These are phyloP conservation scores for Fusarium protoensiforme DNA, from an alignment of 2,329 filamentous ascomycete genomes.

Conservation along the genomic window DNA sequence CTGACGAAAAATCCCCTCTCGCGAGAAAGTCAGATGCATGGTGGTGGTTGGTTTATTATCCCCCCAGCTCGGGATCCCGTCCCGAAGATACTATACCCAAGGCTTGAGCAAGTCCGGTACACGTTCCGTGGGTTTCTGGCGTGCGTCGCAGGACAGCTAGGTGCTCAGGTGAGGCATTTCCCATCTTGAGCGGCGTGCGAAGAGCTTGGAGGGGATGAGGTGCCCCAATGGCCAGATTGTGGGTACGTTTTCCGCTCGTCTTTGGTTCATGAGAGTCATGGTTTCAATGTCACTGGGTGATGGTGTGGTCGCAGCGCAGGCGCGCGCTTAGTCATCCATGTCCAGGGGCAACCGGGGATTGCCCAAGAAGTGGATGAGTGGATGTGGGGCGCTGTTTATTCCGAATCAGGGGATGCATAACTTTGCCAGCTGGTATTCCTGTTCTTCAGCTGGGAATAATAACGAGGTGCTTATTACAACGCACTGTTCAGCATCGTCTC, in stretches of 20 bases:
- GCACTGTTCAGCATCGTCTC: not conserved
- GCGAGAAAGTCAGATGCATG: conserved; percentile 18
- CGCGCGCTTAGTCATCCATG: conserved; percentile 38
- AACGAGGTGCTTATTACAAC: not conserved
- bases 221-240: conserved; percentile 42
- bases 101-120: not conserved
- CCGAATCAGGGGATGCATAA: not conserved
- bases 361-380: not conserved
- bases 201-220: conserved; percentile 33
- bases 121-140: not conserved
- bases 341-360: not conserved
- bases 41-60: conserved; percentile 3
- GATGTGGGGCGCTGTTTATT: not conserved
- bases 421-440: not conserved
- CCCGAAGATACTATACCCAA: conserved; percentile 1
- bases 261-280: conserved; percentile 37
- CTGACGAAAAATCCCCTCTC: conserved; percentile 22
- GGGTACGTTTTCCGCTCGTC: conserved; percentile 37
- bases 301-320: conserved; percentile 38
- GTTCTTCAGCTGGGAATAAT: not conserved
- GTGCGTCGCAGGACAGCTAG: not conserved
- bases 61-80: not conserved
- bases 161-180: conserved; percentile 17
- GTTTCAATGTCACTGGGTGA: conserved; percentile 36
- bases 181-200: conserved; percentile 16